Evolutionary conservation across 805 yeast species (phyloP), one percentile per base, ranked within the genome.

Genomic region (Saccharomycopsis guyanensis): DNA sequence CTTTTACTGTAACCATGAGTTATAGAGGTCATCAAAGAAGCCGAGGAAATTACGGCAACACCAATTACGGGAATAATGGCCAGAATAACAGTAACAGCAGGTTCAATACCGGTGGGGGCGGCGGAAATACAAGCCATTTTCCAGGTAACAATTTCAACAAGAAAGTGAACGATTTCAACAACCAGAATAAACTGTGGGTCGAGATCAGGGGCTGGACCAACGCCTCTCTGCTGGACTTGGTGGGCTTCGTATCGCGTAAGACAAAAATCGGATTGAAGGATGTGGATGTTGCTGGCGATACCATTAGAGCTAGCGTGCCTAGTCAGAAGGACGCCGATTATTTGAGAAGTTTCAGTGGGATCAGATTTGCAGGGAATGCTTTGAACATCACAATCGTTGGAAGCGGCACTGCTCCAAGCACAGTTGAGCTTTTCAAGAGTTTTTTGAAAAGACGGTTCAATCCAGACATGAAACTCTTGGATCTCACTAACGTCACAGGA

Each of bases 191-290:
- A 29, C 68, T 76, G 3, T 67, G 72, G 2, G 72, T 87, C 8
- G 86, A 83, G 53, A 71, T 87, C 8, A 65, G 71, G 33, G 86
- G 88, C 38, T 88, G 96, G 96, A 80, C 82, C 50, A 85, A 86
- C 50, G 94, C 88, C 1, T 61, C 82, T 1, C 70, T 72, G 50
- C 78, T 73, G 16, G 95, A 87, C 49, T 68, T 87, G 49, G 69
- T 83, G 7, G 67, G 70, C 33, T 89, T 88, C 61, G 62, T 88
- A 13, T 73, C 79, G 42, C 71, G 95, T 53, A 86, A 83, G 57
- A 66, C 85, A 13, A 69, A 73, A 43, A 68, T 85, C 16, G 63
- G 69, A 0, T 67, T 89, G 10, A 61, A 63, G 42, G 75, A 82
- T 58, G 68, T 78, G 8, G 55, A 60, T 23, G 74, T 78, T 4